Evolutionary conservation across 176 grass and related monocot genomes (phyloP).

Genomic region (Elymus sibiricus): DNA sequence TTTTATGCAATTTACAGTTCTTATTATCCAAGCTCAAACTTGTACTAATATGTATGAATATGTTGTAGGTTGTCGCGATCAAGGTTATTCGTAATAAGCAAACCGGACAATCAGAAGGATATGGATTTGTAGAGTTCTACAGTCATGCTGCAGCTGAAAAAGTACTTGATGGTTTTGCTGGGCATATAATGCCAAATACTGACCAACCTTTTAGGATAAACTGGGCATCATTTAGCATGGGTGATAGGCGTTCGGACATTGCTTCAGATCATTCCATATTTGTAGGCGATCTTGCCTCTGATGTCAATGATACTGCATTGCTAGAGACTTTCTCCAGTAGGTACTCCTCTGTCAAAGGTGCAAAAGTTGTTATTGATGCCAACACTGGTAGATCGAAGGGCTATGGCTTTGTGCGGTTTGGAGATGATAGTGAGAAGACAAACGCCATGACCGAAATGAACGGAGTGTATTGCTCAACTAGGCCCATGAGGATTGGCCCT

Average conservation of each 20-base stretch:
- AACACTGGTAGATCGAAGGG: conserved; percentile 95
- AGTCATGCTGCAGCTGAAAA: conserved; percentile 81
- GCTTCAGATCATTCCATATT: conserved; percentile 93
- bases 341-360: conserved; percentile 94
- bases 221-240: conserved; percentile 99
- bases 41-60: conserved; percentile 4
- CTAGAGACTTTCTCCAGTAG: conserved; percentile 81
- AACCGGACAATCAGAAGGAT: conserved; percentile 91
- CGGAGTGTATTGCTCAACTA: conserved; percentile 84
- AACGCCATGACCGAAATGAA: conserved; percentile 95
- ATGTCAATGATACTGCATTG: conserved; percentile 77
- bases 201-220: conserved; percentile 96
- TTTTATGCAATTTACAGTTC: neutral
- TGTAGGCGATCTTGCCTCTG: conserved; percentile 95
- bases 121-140: conserved; percentile 95
- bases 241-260: conserved; percentile 73
- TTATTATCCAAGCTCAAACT: conserved; percentile 3
- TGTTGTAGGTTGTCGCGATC: conserved; percentile 50
- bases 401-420: conserved; percentile 96
- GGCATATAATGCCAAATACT: conserved; percentile 96
- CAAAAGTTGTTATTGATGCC: conserved; percentile 97
- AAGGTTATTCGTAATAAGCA: conserved; percentile 95
- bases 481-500: conserved; percentile 92
- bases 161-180: conserved; percentile 70
- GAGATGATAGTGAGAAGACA: conserved; percentile 88